A percentile compares a stretch with the other conserved stretches of the same genome.
Evolutionary conservation across 1,139 yeast species (phyloP).

Genomic region (Taiozyma onychis): DNA sequence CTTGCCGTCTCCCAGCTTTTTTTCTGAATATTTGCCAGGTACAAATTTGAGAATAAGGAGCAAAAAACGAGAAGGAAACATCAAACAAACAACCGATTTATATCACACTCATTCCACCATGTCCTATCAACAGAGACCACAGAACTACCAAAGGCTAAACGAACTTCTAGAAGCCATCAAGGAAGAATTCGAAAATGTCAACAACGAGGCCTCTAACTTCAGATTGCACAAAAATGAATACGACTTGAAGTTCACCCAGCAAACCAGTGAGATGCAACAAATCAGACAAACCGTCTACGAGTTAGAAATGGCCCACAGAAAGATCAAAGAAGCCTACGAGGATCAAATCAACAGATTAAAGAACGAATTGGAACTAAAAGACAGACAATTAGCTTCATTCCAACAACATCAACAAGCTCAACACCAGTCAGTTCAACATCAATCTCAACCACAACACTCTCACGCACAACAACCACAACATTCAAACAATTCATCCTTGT

Average conservation of each 20-base stretch:
- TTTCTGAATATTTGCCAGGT: background rate
- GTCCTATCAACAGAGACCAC: slow-evolving; percentile 24
- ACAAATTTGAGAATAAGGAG: background rate
- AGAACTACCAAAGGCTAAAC: slow-evolving; percentile 26
- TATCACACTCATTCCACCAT: slow-evolving; percentile 2
- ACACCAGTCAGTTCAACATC: slow-evolving; percentile 20
- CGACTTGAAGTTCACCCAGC: slow-evolving; percentile 86
- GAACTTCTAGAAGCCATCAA: slow-evolving; percentile 90
- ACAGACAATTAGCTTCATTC: slow-evolving; percentile 44
- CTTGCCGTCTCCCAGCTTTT: background rate
- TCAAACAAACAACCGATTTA: background rate
- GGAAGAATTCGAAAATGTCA: slow-evolving; percentile 83
- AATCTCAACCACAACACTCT: slow-evolving; percentile 18
- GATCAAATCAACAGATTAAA: slow-evolving; percentile 85
- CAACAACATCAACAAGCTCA: slow-evolving; percentile 30
- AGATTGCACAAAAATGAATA: slow-evolving; percentile 92
- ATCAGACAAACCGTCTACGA: slow-evolving; percentile 93
- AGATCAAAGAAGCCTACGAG: slow-evolving; percentile 93
- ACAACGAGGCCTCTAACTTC: slow-evolving; percentile 81
- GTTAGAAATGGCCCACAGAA: slow-evolving; percentile 88
- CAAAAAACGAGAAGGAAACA: background rate
- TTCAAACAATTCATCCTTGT: slow-evolving; percentile 1
- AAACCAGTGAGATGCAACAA: slow-evolving; percentile 90
- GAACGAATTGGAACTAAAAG: slow-evolving; percentile 77
- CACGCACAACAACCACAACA: slow-evolving; percentile 23